A percentile compares a stretch with the other conserved stretches of the same genome.
These are phyloP conservation scores for Candida loeiensis DNA, from an alignment of 805 yeast species.

Conservation along the genomic window DNA sequence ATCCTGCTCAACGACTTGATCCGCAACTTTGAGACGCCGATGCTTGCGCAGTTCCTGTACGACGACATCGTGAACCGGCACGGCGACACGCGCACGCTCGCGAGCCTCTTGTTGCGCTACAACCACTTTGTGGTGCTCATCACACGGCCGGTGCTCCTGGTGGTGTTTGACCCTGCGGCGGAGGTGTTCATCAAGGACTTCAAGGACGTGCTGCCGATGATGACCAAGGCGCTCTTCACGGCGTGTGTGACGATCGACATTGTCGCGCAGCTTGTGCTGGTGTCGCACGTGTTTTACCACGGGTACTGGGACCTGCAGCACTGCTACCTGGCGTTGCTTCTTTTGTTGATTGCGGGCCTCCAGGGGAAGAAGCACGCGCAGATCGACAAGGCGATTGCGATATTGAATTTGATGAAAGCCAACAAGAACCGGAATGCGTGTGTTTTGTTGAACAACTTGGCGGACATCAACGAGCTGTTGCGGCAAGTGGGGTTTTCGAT, in stretches of 20 bases:
- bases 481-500: slow-evolving; percentile 16
- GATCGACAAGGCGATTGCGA: slow-evolving; percentile 26
- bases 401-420: slow-evolving; percentile 33
- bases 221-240: slow-evolving; percentile 26
- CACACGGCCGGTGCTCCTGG: slow-evolving; percentile 31
- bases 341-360: slow-evolving; percentile 26
- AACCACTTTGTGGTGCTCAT: slow-evolving; percentile 31
- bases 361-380: slow-evolving; percentile 17
- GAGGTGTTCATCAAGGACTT: slow-evolving; percentile 20
- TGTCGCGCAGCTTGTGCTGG: slow-evolving; percentile 24
- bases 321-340: slow-evolving; percentile 30
- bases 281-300: slow-evolving; percentile 26
- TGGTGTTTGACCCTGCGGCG: slow-evolving; percentile 27
- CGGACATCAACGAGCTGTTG: slow-evolving; percentile 22
- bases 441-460: slow-evolving; percentile 26
- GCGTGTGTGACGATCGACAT: slow-evolving; percentile 31
- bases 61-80: slow-evolving; percentile 18
- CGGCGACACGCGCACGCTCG: slow-evolving; percentile 22
- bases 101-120: slow-evolving; percentile 35
- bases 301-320: slow-evolving; percentile 43
- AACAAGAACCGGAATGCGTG: slow-evolving; percentile 34
- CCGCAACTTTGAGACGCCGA: slow-evolving; percentile 31
- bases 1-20: slow-evolving; percentile 26
- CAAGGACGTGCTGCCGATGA: slow-evolving; percentile 22
- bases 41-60: slow-evolving; percentile 21